Conservation (phyloP, 2,329 filamentous ascomycete species). For the Exophiala lecanii-corni region DNA sequence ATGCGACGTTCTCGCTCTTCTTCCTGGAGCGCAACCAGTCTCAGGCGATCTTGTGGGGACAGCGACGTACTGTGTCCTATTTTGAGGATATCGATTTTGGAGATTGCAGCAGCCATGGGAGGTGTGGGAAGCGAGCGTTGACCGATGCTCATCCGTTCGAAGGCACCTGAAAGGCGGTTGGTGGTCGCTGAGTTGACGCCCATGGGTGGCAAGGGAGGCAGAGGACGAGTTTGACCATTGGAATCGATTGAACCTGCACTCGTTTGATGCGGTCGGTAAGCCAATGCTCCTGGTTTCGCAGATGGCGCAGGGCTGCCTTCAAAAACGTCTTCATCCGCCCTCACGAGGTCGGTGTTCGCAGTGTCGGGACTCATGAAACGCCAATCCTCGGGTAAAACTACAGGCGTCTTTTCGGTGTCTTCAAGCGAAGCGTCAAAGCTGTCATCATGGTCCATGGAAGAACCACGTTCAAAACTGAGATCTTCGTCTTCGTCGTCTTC, state of each 20-base stretch:
- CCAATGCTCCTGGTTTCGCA: conserved; percentile 40
- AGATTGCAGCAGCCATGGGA: conserved; percentile 61
- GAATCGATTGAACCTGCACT: conserved; percentile 72
- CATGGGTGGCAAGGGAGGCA: conserved; percentile 74
- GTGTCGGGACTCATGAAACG: conserved; percentile 67
- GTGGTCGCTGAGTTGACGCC: conserved; percentile 12
- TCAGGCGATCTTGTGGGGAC: conserved; percentile 78
- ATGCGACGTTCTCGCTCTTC: conserved; percentile 66
- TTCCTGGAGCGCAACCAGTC: conserved; percentile 74
- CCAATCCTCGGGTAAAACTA: conserved; percentile 97
- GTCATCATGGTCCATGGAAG: conserved; percentile 65
- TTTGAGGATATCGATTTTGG: conserved; percentile 72
- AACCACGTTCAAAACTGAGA: conserved; percentile 55
- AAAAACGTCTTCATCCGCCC: conserved; percentile 63
- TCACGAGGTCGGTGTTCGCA: conserved; percentile 51
- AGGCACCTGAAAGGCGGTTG: conserved; percentile 55
- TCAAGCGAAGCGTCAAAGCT: conserved; percentile 95
- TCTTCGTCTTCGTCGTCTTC: conserved; percentile 71
- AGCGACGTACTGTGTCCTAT: conserved; percentile 71
- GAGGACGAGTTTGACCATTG: conserved; percentile 74
- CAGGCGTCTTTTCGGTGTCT: conserved; percentile 93
- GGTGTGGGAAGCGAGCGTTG: conserved; percentile 69
- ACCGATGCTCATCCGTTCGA: conserved; percentile 64
- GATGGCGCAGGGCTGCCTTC: conserved; percentile 65
- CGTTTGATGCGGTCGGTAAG: conserved; percentile 52